Evolutionary conservation across 1,139 yeast species (phyloP).

Genomic region (Saccharomyces hybrid): DNA sequence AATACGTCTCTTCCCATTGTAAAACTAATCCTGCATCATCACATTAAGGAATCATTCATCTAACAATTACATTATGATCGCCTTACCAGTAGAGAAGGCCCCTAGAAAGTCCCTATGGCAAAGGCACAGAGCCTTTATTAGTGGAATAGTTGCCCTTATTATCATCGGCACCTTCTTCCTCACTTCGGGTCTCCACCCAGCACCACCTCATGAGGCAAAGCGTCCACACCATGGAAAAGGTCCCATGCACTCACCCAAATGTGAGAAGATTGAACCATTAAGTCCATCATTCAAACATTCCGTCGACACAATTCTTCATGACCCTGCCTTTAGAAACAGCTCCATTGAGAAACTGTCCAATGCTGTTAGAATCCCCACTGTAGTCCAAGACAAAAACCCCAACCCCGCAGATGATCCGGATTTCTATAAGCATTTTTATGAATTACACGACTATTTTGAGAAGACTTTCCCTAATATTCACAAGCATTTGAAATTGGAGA

Average conservation of each 20-base stretch:
- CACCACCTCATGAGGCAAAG: neutral
- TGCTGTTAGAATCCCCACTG: conserved; percentile 57
- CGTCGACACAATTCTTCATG: conserved; percentile 31
- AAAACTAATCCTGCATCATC: neutral
- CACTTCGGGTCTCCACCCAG: neutral
- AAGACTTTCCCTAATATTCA: conserved; percentile 55
- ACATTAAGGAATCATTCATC: neutral
- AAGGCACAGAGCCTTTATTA: neutral
- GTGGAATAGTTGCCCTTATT: neutral
- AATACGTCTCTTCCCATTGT: neutral
- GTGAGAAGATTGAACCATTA: conserved; percentile 11
- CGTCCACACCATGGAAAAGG: neutral
- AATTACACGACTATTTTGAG: conserved; percentile 48
- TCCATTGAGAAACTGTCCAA: conserved; percentile 43
- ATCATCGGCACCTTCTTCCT: neutral
- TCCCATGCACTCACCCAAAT: neutral
- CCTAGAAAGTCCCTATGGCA: neutral
- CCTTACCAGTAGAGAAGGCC: neutral
- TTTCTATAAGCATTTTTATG: conserved; percentile 25
- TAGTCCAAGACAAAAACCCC: conserved; percentile 46
- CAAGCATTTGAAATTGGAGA: conserved; percentile 41
- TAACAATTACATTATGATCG: neutral
- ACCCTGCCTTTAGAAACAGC: conserved; percentile 35
- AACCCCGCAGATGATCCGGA: conserved; percentile 37
- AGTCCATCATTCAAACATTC: conserved; percentile 17